A percentile compares a stretch with the other conserved stretches of the same genome.
These are phyloP conservation scores for Sindora glabra DNA, from an alignment of 306 rosid species.

Conservation along the genomic window DNA sequence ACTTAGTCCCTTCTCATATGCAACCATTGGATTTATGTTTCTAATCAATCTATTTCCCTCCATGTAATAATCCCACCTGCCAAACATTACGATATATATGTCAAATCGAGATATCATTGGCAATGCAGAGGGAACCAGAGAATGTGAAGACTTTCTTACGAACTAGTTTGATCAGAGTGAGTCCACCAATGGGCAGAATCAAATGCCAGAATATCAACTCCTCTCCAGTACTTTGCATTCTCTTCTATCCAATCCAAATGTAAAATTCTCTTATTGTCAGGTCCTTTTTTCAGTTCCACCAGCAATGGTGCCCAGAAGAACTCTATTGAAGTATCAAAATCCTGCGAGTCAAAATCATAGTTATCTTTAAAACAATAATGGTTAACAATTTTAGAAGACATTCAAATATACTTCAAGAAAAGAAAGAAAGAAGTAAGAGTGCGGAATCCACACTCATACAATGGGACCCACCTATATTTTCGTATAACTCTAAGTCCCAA, in stretches of 20 bases:
- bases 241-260: conserved; percentile 91
- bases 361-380: too few species aligned
- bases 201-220: conserved; percentile 79
- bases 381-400: too few species aligned
- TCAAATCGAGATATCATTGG: too few species aligned
- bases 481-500: too few species aligned
- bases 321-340: conserved; percentile 80
- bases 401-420: too few species aligned
- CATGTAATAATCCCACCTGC: conserved; percentile 97
- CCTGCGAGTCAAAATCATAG: too few species aligned
- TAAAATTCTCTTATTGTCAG: conserved; percentile 55
- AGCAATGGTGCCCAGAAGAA: conserved; percentile 89
- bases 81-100: too few species aligned
- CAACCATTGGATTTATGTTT: conserved; percentile 87
- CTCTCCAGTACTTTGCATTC: conserved; percentile 88
- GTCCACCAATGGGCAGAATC: conserved; percentile 99
- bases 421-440: too few species aligned
- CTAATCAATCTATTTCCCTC: conserved; percentile 45
- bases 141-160: conserved; percentile 61
- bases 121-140: too few species aligned
- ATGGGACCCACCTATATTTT: too few species aligned
- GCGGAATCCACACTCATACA: too few species aligned
- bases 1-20: conserved; percentile 86
- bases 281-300: conserved; percentile 67
- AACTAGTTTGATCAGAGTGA: conserved; percentile 65